Base-by-base conservation (phyloP, 306 rosid species). In the Alnus glutinosa region DNA sequence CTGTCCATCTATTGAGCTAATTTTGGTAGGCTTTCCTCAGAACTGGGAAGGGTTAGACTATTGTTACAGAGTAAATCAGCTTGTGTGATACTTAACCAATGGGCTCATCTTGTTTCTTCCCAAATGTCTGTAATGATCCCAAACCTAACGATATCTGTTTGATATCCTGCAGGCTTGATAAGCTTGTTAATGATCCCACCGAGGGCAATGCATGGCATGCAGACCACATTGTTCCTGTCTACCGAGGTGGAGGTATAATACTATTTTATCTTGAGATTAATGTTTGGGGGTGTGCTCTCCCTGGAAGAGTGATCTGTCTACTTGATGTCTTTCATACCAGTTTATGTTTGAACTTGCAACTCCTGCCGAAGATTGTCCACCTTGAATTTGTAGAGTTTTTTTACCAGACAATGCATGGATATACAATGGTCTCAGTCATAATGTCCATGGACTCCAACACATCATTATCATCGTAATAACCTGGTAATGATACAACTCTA, bases 171-270 rank as follows among this genome's bases (percentile, higher is more conserved):
- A 92, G 98, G 91, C 82, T 91, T 47, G 92, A 94, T 69, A 89
- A 87, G 86, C 91, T 94, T 86, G 89, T 91, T 68, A 85, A 89
- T 73, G 92, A 92, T 84, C 97, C 97, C 61, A 83, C 32, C 67
- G 98, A 94, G 87, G 98, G 98, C 81, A 89, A 91, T 61, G 91
- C 97, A 34, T 92, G 98, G 97, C 97, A 94, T 80, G 98, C 97
- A 79, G 98, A 94, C 83, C 98, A 92, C 83, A 89, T 92, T 70
- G 85, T 94, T 89, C 95, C 97, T 54, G 98, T 92, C 78, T 94
- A 92, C 88, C 84, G 69, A 79, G 98, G 98, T 42, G 98, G 98
- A 89, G 98, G 98, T 94, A 87, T 49, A 82, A 71, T 15, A 3
- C 10, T 55, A 19, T 59, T 75, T 71, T 82, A 72, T 71, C 76